Percentiles rank a stretch among this genome's conserved stretches.
Conservation (phyloP, 2,329 filamentous ascomycete genomes). For the Trichophyton schoenleinii region DNA sequence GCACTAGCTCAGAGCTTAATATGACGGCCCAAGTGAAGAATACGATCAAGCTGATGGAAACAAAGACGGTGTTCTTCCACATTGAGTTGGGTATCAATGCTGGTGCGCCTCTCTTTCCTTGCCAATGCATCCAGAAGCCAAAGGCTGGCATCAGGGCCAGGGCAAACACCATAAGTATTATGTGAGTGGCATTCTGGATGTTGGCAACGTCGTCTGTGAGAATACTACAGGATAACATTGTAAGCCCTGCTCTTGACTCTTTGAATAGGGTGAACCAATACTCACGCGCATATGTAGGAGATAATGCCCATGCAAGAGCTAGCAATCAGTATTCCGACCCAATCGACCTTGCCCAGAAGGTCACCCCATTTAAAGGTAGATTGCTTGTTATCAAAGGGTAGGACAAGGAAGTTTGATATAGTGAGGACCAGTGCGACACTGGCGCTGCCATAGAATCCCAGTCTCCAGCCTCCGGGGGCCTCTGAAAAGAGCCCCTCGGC, state of each 20-base stretch:
- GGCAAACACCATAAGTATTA: slow-evolving; percentile 7
- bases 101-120: slow-evolving; percentile 35
- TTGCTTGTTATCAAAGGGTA: slow-evolving; percentile 5
- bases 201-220: slow-evolving; percentile 10
- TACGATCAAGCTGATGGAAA: slow-evolving; percentile 42
- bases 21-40: slow-evolving; percentile 36
- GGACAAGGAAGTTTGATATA: slow-evolving; percentile 2
- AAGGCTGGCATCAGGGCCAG: slow-evolving; percentile 34
- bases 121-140: slow-evolving; percentile 42
- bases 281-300: slow-evolving; percentile 40
- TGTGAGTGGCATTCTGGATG: slow-evolving; percentile 3
- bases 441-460: slow-evolving; percentile 39
- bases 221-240: neutral
- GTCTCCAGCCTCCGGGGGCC: slow-evolving; percentile 40
- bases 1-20: slow-evolving; percentile 38
- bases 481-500: slow-evolving; percentile 40
- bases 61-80: slow-evolving; percentile 48
- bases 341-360: slow-evolving; percentile 36
- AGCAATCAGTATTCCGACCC: slow-evolving; percentile 39
- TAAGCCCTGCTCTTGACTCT: neutral
- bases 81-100: slow-evolving; percentile 51
- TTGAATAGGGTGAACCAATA: slow-evolving; percentile 7
- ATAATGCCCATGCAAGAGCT: slow-evolving; percentile 38
- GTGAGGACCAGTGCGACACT: slow-evolving; percentile 23
- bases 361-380: slow-evolving; percentile 6